Base-by-base conservation (phyloP, 2,329 filamentous ascomycete genomes). In the Aquanectria penicillioides region DNA sequence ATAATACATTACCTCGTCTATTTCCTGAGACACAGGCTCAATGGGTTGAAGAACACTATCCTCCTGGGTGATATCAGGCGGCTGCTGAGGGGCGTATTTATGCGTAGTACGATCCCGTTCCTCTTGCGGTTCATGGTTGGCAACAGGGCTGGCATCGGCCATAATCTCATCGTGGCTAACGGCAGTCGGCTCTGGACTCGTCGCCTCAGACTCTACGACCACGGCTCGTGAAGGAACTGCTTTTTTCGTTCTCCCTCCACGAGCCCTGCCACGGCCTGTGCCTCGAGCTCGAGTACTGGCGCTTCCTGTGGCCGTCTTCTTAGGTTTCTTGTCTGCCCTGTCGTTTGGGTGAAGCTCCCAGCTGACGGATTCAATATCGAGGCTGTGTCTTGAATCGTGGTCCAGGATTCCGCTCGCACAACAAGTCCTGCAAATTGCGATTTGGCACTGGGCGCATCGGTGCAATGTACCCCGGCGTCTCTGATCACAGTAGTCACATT, bases 401-500 rank as follows among this genome's bases (percentile, higher is more conserved):
- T 57, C 37, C 6, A 62, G 41, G 18, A 33, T 47, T 2, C 60
- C 60, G 5, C 41, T 43, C 11, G 17, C 31, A 15, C 33, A 54
- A 15, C 60, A 63, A 3, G 11, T 12, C 10, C 47, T 34, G 48
- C 60, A 63, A 26, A 63, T 36, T 3, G 57, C 43, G 40, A 60
- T 31, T 13, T 46, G 29, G 36, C 60, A 63, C 22, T 54, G 37
- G 5, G 3, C 10, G 18, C 60, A 63, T 11, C 46, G 40, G 10
- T 63, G 18, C 4, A 63, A 20, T 17, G 48, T 63, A 3, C 48
- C 52, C 5, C 52, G 37, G 26, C 48, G 18, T 1, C 57, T 31
- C 17, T 37, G 28, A 15, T 63, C 44, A 17, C 60, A 63, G 33
- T 49, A 53, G 44, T 63, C 60, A 28, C 60, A 63, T 13, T 57